phyloP scores from a whole-genome alignment of 176 grass and related monocot species.

The Eragrostis curvula region DNA sequence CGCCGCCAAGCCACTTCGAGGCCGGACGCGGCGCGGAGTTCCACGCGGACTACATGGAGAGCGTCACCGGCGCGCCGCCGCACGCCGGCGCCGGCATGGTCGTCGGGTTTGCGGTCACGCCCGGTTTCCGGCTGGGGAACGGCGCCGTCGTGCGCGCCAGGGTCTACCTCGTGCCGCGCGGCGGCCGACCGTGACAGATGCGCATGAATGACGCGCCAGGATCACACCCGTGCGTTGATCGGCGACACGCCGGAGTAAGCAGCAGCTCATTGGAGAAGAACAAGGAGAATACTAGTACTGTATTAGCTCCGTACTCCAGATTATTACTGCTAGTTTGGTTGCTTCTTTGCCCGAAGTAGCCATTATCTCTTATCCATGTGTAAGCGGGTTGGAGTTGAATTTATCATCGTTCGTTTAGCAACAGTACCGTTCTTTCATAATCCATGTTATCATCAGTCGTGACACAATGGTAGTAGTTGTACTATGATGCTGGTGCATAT shows the following conservation, averaged over 20 bases:
- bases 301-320: too few species aligned
- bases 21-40: slow-evolving; percentile 76
- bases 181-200: slow-evolving; percentile 45
- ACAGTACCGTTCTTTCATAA: background rate
- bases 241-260: slow-evolving; percentile 11
- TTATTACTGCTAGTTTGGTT: background rate
- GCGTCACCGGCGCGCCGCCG: slow-evolving; percentile 53
- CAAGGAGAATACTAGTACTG: background rate
- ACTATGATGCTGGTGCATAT: background rate
- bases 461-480: background rate
- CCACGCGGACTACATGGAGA: slow-evolving; percentile 93
- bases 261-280: slow-evolving; percentile 33
- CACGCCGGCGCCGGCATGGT: slow-evolving; percentile 52
- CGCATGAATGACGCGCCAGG: background rate
- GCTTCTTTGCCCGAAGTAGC: background rate
- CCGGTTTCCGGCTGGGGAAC: slow-evolving; percentile 77
- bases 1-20: slow-evolving; percentile 91
- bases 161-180: slow-evolving; percentile 79
- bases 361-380: slow-evolving; percentile 5
- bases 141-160: slow-evolving; percentile 73
- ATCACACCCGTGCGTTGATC: background rate
- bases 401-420: slow-evolving; percentile 30
- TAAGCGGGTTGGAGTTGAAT: slow-evolving; percentile 20
- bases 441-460: background rate
- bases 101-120: slow-evolving; percentile 77